A percentile compares a stretch with the other conserved stretches of the same genome.
Conservation (phyloP, 176 grass and related monocot species). For the Dactylis glomerata region DNA sequence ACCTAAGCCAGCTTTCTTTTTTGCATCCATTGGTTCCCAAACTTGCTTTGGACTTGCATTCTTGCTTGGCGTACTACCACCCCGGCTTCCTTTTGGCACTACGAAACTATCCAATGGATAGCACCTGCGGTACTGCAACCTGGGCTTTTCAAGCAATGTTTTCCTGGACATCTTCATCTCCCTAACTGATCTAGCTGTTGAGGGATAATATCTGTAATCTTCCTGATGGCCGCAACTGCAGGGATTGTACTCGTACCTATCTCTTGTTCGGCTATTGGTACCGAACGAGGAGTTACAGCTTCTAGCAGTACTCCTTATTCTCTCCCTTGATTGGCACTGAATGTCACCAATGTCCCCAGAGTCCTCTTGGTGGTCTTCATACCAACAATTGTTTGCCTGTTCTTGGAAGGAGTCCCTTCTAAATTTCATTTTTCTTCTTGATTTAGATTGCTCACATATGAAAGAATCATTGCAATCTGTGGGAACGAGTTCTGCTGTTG, state of each 20-base stretch:
- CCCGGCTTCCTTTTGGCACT: slow-evolving; percentile 45
- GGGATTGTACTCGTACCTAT: slow-evolving; percentile 54
- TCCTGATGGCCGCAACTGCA: slow-evolving; percentile 53
- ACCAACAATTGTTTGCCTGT: slow-evolving; percentile 40
- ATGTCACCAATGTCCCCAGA: slow-evolving; percentile 38
- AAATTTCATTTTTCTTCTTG: slow-evolving; percentile 46
- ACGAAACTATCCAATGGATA: slow-evolving; percentile 41
- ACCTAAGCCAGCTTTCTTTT: slow-evolving; percentile 46
- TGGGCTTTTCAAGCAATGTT: slow-evolving; percentile 39
- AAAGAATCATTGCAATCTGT: slow-evolving; percentile 43
- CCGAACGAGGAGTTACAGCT: slow-evolving; percentile 30
- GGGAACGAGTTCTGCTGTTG: slow-evolving; percentile 30
- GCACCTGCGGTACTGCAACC: slow-evolving; percentile 56
- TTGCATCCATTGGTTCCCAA: slow-evolving; percentile 80
- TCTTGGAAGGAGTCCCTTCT: slow-evolving; percentile 48
- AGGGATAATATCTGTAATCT: slow-evolving; percentile 24
- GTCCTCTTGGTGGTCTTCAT: slow-evolving; percentile 30
- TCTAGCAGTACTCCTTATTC: slow-evolving; percentile 47
- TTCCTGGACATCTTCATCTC: slow-evolving; percentile 59
- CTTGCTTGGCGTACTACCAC: slow-evolving; percentile 48
- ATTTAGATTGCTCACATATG: slow-evolving; percentile 61
- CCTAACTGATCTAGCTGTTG: slow-evolving; percentile 38
- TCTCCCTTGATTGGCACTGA: slow-evolving; percentile 49
- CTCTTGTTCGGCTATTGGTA: slow-evolving; percentile 52
- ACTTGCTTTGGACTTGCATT: slow-evolving; percentile 69